These are phyloP conservation scores for Dioscorea dumetorum DNA, from an alignment of 106 monocot species.

Conservation along the genomic window DNA sequence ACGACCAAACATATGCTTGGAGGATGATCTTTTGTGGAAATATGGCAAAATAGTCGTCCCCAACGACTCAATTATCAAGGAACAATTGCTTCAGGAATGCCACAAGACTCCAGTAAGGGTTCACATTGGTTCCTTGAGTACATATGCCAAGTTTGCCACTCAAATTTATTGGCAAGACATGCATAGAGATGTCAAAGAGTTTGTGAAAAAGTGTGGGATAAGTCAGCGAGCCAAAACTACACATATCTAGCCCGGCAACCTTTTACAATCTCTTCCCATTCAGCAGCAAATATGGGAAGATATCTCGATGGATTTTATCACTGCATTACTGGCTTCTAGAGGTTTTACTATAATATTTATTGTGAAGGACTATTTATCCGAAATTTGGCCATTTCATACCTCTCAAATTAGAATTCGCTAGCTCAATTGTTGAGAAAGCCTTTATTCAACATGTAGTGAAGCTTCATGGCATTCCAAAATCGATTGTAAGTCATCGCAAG, in stretches of 20 bases:
- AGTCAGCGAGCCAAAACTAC: neutral
- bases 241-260: neutral
- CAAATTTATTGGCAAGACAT: neutral
- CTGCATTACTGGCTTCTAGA: neutral
- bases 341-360: neutral
- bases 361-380: neutral
- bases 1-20: neutral
- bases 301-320: conserved; percentile 2
- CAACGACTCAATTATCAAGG: neutral
- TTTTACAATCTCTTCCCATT: neutral
- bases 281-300: neutral
- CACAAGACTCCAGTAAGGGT: neutral
- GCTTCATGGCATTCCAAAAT: neutral
- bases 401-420: neutral
- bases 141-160: neutral
- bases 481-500: neutral
- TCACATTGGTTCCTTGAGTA: neutral
- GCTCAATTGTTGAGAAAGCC: neutral
- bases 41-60: no score
- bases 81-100: neutral
- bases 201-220: neutral
- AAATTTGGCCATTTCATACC: conserved; percentile 5
- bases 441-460: no score
- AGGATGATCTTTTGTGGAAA: neutral
- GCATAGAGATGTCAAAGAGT: neutral